Base-by-base conservation (phyloP, 495 filamentous ascomycete genomes). In the Letharia columbiana region DNA sequence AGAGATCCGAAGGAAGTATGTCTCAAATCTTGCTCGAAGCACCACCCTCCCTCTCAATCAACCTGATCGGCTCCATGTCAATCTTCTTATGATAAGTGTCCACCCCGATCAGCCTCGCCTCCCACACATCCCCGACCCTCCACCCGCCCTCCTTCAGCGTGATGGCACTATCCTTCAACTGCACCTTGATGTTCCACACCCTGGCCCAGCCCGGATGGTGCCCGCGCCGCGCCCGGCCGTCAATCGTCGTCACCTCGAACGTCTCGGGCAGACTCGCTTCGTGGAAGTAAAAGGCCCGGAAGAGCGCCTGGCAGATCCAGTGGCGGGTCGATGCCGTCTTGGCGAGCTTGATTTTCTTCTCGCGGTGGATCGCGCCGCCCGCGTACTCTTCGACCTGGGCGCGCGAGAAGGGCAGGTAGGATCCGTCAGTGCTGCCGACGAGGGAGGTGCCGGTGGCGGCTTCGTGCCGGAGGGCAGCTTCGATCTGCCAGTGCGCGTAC, bases 401-500 rank as follows among this genome's bases (percentile, higher is more conserved):
- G 45, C 79, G 77, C 31, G 79, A 79, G 75, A 91, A 95, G 7
- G 90, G 89, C 18, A 94, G 80, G 69, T 78, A 80, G 31, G 68
- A 66, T 18, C 77, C 70, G n/a, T 71, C 61, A 4, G 62, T 71
- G 42, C 69, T 73, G 35, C 78, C 81, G 47, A 83, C 72, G 45
- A 90, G 80, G 33, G 75, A 79, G 7, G 76, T 70, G 17, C 84
- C 84, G 10, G 79, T 78, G 42, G 78, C 75, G 28, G 80, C 76
- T 77, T 94, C 91, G 72, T 89, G 83, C 11, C 86, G 81, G 49
- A 98, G 73, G 0, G 88, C 88, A 0, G 91, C 86, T 74, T 95
- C 87, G 68, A 98, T 91, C 71, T 98, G 93, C 82, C 91, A 97
- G 74, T 96, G 92, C 1, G 84, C 80, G n/a, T 97, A 77, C 67